phyloP scores from a whole-genome alignment of 2,329 filamentous ascomycete genomes.

The Trichoderma atroviride region DNA sequence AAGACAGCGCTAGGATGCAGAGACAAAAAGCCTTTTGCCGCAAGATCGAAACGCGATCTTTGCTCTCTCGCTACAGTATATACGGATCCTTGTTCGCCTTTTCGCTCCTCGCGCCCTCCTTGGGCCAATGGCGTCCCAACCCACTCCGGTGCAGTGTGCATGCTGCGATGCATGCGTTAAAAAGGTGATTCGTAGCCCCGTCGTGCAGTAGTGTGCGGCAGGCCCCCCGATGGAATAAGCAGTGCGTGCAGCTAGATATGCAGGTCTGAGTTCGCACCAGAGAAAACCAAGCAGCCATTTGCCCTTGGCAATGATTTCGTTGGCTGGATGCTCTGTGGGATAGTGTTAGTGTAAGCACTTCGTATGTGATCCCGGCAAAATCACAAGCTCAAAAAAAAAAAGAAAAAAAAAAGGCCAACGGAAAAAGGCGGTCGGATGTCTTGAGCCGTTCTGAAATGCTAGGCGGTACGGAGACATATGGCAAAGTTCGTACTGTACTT shows the following conservation, averaged over 20 bases:
- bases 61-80: background rate
- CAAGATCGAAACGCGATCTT: conserved; percentile 9
- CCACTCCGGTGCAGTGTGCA: background rate
- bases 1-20: background rate
- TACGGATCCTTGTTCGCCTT: background rate
- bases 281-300: background rate
- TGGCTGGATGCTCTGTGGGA: conserved; percentile 5
- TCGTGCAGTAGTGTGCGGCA: conserved; percentile 20
- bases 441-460: background rate
- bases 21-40: background rate
- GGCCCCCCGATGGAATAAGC: conserved; percentile 6
- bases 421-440: conserved; percentile 14
- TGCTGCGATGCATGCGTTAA: conserved; percentile 13
- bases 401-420: background rate
- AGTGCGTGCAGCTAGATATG: conserved; percentile 19
- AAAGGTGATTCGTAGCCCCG: conserved; percentile 16
- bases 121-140: background rate
- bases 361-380: background rate
- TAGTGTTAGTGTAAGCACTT: background rate
- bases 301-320: background rate
- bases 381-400: background rate
- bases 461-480: too few relatives aligned
- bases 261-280: conserved; percentile 8
- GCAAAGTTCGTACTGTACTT: background rate
- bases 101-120: background rate